Evolutionary conservation across 495 filamentous ascomycete genomes (phyloP), one percentile per base, ranked within the genome.

Genomic region (Aeminium ludgeri): DNA sequence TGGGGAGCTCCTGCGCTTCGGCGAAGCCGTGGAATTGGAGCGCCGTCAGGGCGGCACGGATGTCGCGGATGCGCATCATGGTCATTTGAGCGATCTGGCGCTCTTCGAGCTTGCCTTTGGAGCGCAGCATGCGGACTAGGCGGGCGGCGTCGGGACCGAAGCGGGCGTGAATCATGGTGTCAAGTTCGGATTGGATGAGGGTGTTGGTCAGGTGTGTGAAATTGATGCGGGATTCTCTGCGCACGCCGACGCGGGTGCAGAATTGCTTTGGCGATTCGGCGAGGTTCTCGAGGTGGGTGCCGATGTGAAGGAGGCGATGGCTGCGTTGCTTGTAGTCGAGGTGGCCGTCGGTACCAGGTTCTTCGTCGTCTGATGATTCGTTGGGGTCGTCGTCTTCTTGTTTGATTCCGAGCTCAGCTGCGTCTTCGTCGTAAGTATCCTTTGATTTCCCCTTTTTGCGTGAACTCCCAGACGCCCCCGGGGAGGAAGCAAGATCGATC

Each of bases 101-200:
- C 56, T 99, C 89, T 45, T 94, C 86, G 12, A 95, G 64, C 57
- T 87, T 91, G 17, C 89, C 91, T 51, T 85, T 82, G 36, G 75
- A 74, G 31, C 78, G 72, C 12, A 96, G 71, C 30, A 96, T 80
- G 19, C 81, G 78, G 34, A 82, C 65, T 3, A 96, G 66, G 3
- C 86, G 81, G 3, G 79, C 65, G 2, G 82, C 85, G 35, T 75
- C 65, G 13, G 70, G 65, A n/a, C 81, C 86, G 39, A 80, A 86
- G 6, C 74, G 70, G 11, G 80, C 69, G 34, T 76, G 70, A 33
- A 95, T 74, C 18, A 81, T 76, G 20, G 71, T 70, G 49, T 93
- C 82, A 7, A 96, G 60, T 55, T 94, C 82, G 13, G 70, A 50
- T 45, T 81, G 73, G 34, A 76, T 74, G 30, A 95, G 60, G 40